Evolutionary conservation across 495 filamentous ascomycete species (phyloP).

Genomic region (Opeltia flavorubescens): DNA sequence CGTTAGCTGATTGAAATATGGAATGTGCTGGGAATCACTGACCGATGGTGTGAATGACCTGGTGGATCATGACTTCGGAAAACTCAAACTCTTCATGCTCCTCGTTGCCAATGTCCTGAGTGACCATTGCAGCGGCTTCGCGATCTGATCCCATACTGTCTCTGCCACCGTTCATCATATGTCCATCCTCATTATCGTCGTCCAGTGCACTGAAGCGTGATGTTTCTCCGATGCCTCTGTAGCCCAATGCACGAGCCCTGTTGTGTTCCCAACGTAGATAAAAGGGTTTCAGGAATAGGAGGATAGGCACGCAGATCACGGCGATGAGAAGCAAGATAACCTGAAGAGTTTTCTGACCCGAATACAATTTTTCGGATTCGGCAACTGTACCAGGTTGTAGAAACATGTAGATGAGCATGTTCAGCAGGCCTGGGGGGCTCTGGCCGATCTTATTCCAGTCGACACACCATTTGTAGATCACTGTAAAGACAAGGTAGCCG

Average conservation of each 20-base stretch:
- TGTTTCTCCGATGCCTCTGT: constrained; percentile 80
- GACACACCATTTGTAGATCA: constrained; percentile 92
- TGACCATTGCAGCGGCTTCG: constrained; percentile 86
- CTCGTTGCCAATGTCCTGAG: constrained; percentile 54
- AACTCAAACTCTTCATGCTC: constrained; percentile 96
- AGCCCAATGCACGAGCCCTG: constrained; percentile 69
- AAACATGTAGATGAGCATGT: constrained; percentile 99
- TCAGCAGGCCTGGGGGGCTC: constrained; percentile 73
- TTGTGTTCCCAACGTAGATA: constrained; percentile 90
- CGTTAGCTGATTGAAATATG: constrained; percentile 2
- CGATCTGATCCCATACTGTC: constrained; percentile 64
- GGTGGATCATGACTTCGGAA: constrained; percentile 91
- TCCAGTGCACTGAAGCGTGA: constrained; percentile 76
- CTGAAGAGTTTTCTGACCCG: constrained; percentile 62
- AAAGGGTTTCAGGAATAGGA: constrained; percentile 90
- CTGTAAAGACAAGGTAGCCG: constrained; percentile 84
- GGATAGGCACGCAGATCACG: constrained; percentile 69
- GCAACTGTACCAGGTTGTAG: constrained; percentile 67
- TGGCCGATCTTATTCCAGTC: constrained; percentile 61
- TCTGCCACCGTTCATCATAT: constrained; percentile 42
- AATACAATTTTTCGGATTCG: constrained; percentile 49
- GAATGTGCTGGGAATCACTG: constrained; percentile 21
- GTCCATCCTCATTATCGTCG: constrained; percentile 60
- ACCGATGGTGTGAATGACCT: constrained; percentile 97
- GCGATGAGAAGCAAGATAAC: constrained; percentile 70